Evolutionary conservation across 108 stramenopile species (phyloP), one percentile per base, ranked within the genome.

Genomic region (Conticribra guillardii): DNA sequence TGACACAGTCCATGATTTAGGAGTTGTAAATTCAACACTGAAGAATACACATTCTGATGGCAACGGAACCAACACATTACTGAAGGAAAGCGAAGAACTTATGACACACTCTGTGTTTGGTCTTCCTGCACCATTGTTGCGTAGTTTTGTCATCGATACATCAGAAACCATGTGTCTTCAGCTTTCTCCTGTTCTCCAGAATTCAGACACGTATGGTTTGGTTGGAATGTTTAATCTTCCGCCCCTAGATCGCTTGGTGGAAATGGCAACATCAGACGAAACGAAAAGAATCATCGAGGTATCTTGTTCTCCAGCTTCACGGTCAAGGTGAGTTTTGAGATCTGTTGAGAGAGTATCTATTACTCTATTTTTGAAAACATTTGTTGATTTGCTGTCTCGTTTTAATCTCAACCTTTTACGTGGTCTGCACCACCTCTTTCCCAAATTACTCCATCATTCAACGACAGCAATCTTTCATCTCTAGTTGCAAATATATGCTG

Each of bases 401-500:
- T n/a, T n/a, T n/a, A n/a, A n/a, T n/a, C n/a, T n/a, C n/a, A n/a
- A n/a, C n/a, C n/a, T n/a, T n/a, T n/a, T n/a, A n/a, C n/a, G n/a
- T n/a, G n/a, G n/a, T n/a, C n/a, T n/a, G n/a, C n/a, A n/a, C n/a
- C n/a, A n/a, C n/a, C n/a, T n/a, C n/a, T n/a, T n/a, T n/a, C n/a
- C n/a, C n/a, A n/a, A n/a, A n/a, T n/a, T n/a, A n/a, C n/a, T n/a
- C n/a, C n/a, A n/a, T n/a, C n/a, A n/a, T n/a, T n/a, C n/a, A n/a
- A n/a, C n/a, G n/a, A n/a, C n/a, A n/a, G n/a, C n/a, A n/a, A 22
- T 32, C 31, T 33, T 24, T 44, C 74, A 1, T 71, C 74, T 30
- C 48, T 81, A 1, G 68, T 72, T 11, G 66, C 83, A 0, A 84
- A 83, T 37, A 82, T 89, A 14, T 61, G 74, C n/a, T 74, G 74